Percentiles rank a stretch among this genome's conserved stretches.
phyloP scores from a whole-genome alignment of 2,329 filamentous ascomycete genomes.

The Paracamarosporium sp. region DNA sequence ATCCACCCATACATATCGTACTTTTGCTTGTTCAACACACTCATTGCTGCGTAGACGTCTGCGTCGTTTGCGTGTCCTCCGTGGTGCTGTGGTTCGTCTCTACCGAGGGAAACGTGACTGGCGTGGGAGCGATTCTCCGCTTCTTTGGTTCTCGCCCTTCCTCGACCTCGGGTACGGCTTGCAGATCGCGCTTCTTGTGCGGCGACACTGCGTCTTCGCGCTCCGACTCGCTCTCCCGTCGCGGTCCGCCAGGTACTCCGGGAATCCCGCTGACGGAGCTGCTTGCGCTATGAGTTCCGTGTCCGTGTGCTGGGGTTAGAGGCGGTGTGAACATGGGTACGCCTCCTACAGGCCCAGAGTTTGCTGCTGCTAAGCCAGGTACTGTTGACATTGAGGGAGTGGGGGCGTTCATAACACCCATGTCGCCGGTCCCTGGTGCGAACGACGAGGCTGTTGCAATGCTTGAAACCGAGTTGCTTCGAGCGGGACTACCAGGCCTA shows the following conservation, averaged over 20 bases:
- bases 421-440: slow-evolving; percentile 42
- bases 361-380: slow-evolving; percentile 76
- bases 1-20: neutral
- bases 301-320: slow-evolving; percentile 72
- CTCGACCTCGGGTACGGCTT: slow-evolving; percentile 44
- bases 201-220: slow-evolving; percentile 36
- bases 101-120: slow-evolving; percentile 37
- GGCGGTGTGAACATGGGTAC: slow-evolving; percentile 88
- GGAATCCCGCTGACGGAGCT: slow-evolving; percentile 60
- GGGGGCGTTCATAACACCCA: slow-evolving; percentile 70
- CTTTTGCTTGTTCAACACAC: neutral
- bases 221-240: slow-evolving; percentile 44
- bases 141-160: slow-evolving; percentile 49
- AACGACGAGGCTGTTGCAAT: slow-evolving; percentile 70
- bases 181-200: slow-evolving; percentile 45
- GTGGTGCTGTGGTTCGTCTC: slow-evolving; percentile 34
- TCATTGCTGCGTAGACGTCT: slow-evolving; percentile 24
- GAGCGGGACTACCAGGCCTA: slow-evolving; percentile 77
- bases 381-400: slow-evolving; percentile 79
- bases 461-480: slow-evolving; percentile 87
- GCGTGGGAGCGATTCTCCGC: slow-evolving; percentile 55
- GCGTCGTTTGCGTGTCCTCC: slow-evolving; percentile 32
- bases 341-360: slow-evolving; percentile 61
- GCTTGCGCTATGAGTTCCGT: slow-evolving; percentile 59
- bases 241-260: slow-evolving; percentile 31